A percentile compares a stretch with the other conserved stretches of the same genome.
Conservation (phyloP, 169 alveolate genomes). For the Condylostoma magnum region DNA sequence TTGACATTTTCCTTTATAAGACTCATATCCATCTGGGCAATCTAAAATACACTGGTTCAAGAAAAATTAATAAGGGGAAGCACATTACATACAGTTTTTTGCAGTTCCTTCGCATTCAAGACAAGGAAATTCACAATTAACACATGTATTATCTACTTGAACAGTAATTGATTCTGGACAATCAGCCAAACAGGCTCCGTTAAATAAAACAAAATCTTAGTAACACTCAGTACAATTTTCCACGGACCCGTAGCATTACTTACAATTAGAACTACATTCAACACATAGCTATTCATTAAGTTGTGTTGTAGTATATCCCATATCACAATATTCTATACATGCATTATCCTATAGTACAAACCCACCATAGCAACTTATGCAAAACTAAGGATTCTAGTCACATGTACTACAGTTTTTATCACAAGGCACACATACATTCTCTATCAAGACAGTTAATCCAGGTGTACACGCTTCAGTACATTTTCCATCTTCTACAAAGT, state of each 20-base stretch:
- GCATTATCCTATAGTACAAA: background rate
- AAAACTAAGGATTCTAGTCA: background rate
- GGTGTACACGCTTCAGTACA: slow-evolving; percentile 6
- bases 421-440: background rate
- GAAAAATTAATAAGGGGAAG: background rate
- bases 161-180: background rate
- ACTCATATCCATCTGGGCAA: slow-evolving; percentile 12
- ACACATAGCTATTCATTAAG: background rate
- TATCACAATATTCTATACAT: background rate
- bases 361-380: background rate
- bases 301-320: background rate
- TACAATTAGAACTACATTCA: background rate
- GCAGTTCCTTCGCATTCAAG: background rate
- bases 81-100: background rate
- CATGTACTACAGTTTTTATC: background rate
- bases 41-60: background rate
- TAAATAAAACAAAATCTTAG: background rate
- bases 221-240: background rate
- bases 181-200: background rate
- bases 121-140: background rate
- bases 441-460: background rate
- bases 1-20: background rate
- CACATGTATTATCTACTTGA: background rate
- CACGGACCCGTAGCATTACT: no score
- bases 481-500: background rate